Evolutionary conservation across 371 early-diverging fungal species (phyloP), one percentile per base, ranked within the genome.

Genomic region (Dentiscutata heterogama): DNA sequence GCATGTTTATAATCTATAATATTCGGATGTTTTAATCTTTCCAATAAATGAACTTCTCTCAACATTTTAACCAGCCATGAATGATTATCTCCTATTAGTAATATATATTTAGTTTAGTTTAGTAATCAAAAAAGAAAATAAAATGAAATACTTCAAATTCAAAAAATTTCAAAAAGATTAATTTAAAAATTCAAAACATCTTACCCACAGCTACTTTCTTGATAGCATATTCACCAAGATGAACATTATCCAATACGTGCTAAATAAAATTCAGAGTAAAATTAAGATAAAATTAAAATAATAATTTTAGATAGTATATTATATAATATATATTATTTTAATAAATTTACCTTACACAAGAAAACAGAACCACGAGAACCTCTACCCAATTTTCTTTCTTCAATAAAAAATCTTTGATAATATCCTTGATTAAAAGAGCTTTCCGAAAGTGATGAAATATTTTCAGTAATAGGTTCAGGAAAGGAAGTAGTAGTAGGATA

Each of bases 1-100:
- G 94, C 92, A 85, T 98, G 98, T 85, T 98, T 98, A 86, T 98
- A 98, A 67, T 93, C 94, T 68, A 98, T 91, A 78, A 98, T 95
- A 78, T 98, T 98, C 2, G 94, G 94, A 85, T 98, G 97, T 29
- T 93, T 91, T 14, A 98, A 89, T 42, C 92, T 88, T 83, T 97
- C 98, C 42, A 98, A 88, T 79, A 98, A 85, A 85, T 95, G 94
- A 16, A 98, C 99, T 75, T 98, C 99, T 74, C 94, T 88, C 20
- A 98, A 89, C 97, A 97, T 97, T n/a, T 95, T 88, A 10, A 94
- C 94, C 7, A 98, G 91, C 98, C 98, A 98, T 27, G 91, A 86
- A 76, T 96, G 96, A 74, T 96, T 94, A 82, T 95, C 91, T 6
- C 97, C 86, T 86, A 71, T 25, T 53, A 13, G 20, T 22, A 76